Conservation (phyloP, 2,329 filamentous ascomycete species). For the Penicillium sp. region DNA sequence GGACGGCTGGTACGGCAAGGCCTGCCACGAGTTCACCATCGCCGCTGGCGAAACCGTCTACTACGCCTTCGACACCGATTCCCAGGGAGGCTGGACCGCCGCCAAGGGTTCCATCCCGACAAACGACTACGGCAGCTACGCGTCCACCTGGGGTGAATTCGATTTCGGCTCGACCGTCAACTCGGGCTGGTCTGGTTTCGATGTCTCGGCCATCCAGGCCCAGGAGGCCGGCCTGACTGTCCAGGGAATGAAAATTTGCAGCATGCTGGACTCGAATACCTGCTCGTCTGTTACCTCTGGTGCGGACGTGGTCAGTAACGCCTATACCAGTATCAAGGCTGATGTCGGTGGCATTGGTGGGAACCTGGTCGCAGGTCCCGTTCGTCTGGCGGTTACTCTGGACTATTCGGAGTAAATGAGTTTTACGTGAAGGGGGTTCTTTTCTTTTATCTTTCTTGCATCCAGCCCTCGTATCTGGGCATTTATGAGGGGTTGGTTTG, state of each 20-base stretch:
- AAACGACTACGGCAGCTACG: conserved; percentile 27
- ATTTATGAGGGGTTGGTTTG: conserved; percentile 10
- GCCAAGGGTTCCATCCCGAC: conserved; percentile 27
- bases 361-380: conserved; percentile 27
- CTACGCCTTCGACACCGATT: conserved; percentile 37
- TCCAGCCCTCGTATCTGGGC: neutral
- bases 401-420: conserved; percentile 28
- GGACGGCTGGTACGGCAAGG: conserved; percentile 37
- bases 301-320: conserved; percentile 29
- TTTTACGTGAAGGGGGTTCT: conserved; percentile 1
- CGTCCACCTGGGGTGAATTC: conserved; percentile 38
- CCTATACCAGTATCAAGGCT: conserved; percentile 31
- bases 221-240: conserved; percentile 30
- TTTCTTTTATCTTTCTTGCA: conserved; percentile 5
- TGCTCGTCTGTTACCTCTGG: conserved; percentile 33
- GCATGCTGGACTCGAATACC: conserved; percentile 14
- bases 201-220: conserved; percentile 36
- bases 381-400: conserved; percentile 29
- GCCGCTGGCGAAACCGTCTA: conserved; percentile 36
- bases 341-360: conserved; percentile 36
- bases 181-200: conserved; percentile 33
- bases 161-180: conserved; percentile 32
- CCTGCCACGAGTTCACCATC: conserved; percentile 33
- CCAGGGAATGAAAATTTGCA: conserved; percentile 40
- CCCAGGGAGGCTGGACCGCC: conserved; percentile 37